Base-by-base conservation (phyloP, 352 stramenopile species). In the Pythium oligandrum region DNA sequence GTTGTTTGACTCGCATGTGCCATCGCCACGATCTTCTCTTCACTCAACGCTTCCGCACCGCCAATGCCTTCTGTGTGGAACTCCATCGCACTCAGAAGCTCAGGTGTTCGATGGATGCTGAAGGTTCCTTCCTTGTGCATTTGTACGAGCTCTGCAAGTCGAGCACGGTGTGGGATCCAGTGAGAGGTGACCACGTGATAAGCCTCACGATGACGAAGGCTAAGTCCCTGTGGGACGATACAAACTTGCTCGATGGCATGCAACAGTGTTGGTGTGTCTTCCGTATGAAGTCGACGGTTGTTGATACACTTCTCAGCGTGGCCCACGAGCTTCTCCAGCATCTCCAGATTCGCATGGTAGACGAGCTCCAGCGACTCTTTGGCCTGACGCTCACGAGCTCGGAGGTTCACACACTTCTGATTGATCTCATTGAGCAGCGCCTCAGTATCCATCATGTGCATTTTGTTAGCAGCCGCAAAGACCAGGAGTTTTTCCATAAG, bases 41-140 rank as follows among this genome's bases (percentile, higher is more conserved):
- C 56, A 35, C 67, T 68, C 6, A 83, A 45, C 42, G 73, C 73
- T 0, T 66, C 63, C 4, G 75, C 62, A 1, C 75, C 79, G 0
- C 75, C 79, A 6, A 81, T 59, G 11, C 79, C 79, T 63, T 88
- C 77, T 0, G 79, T 88, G 56, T 87, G 75, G 34, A 68, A 75
- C n/a, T 79, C 74, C 78, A 87, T 88, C 10, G 73, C 73, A 17
- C 51, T 71, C 10, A 90, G 62, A 11, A 90, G 26, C 42, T 87
- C 79, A 3, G 79, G 79, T 0, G 77, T 90, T n/a, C 79, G 76
- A 8, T 82, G 66, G 47, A 90, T 86, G 39, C 75, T 90, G 65
- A 90, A 90, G 8, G 68, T 87, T 17, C 77, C 79, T 46, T 88
- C 70, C 50, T 84, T 79, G 58, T 90, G 77, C 79, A 90, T 88